Base-by-base conservation (phyloP, 1,284 basidiomycete species). In the Puccinia coronata region DNA sequence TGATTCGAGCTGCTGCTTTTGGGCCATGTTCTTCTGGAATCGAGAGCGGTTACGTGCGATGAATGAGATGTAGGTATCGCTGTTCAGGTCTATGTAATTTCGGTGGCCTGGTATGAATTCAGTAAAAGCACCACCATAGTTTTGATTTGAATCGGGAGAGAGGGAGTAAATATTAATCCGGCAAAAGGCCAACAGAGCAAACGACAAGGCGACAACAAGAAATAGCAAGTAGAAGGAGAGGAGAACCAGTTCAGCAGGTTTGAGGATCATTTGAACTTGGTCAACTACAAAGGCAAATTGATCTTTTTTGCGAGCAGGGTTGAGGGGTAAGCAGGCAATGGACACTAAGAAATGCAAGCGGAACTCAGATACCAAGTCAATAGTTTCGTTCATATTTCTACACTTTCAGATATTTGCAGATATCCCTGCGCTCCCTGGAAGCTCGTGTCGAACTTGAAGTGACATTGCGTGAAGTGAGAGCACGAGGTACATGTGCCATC, bases 1-100 rank as follows among this genome's bases (percentile, higher is more conserved):
- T 63, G 59, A 63, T 34, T 63, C 59, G 59, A 63, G 59, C 11
- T 63, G 59, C 11, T 63, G 59, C 28, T 63, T 34, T 63, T 63
- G 34, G 28, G 59, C 59, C 34, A 20, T 63, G 14, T 63, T 39
- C 59, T 63, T 63, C 34, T 63, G 59, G 34, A 63, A 63, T 39
- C 59, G 59, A 34, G 16, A 6, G 31, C 59, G 59, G 18, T 39
- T 63, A 31, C 59, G 36, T 23, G 59, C 59, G 9, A 63, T 39
- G 59, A 63, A 39, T 12, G 59, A 63, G 18, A 63, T 23, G n/a
- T 63, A 63, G 34, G 11, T 39, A 23, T 63, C 23, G 34, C 18
- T 39, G 59, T 20, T 39, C 28, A 34, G 59, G 12, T 63, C 34
- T 16, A 18, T 34, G 28, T 63, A 63, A 39, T 63, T 63, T 63